phyloP scores from a whole-genome alignment of 1,139 yeast genomes.

The Sugiyamaella paludigena region DNA sequence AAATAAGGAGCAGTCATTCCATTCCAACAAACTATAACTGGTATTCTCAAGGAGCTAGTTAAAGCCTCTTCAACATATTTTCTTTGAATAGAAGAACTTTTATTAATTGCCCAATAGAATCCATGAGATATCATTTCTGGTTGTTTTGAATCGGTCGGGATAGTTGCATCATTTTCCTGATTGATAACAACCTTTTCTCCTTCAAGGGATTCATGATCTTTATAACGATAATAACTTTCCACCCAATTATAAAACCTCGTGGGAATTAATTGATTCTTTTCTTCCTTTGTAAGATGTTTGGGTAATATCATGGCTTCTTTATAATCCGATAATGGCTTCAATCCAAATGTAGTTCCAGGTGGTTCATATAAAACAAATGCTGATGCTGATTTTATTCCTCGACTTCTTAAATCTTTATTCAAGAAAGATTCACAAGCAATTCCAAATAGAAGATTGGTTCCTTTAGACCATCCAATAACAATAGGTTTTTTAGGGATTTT shows the following conservation, averaged over 20 bases:
- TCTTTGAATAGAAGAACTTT: constrained; percentile 2
- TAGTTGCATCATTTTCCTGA: neutral
- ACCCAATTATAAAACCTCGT: constrained; percentile 4
- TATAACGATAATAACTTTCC: constrained; percentile 3
- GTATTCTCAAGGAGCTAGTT: constrained; percentile 2
- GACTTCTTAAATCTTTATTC: neutral
- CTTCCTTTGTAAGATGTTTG: constrained; percentile 4
- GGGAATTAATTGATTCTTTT: constrained; percentile 1
- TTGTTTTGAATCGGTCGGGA: neutral
- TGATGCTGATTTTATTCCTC: constrained; percentile 6
- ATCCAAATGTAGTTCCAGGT: constrained; percentile 9
- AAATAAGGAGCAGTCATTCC: constrained; percentile 13
- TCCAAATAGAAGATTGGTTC: constrained; percentile 8
- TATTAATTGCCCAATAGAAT: constrained; percentile 8
- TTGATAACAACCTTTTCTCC: neutral
- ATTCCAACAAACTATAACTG: constrained; percentile 8
- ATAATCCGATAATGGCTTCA: constrained; percentile 5
- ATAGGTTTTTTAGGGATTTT: constrained; percentile 7
- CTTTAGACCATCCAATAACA: constrained; percentile 13
- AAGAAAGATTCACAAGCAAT: constrained; percentile 10
- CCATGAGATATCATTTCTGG: constrained; percentile 10
- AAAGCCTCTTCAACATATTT: constrained; percentile 7
- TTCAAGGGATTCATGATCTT: constrained; percentile 5
- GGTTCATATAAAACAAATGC: constrained; percentile 12
- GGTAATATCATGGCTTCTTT: constrained; percentile 9